Percentiles rank a stretch among this genome's conserved stretches.
Evolutionary conservation across 768 basidiomycete species (phyloP).

Genomic region (Krasilnikovozyma curviuscula): DNA sequence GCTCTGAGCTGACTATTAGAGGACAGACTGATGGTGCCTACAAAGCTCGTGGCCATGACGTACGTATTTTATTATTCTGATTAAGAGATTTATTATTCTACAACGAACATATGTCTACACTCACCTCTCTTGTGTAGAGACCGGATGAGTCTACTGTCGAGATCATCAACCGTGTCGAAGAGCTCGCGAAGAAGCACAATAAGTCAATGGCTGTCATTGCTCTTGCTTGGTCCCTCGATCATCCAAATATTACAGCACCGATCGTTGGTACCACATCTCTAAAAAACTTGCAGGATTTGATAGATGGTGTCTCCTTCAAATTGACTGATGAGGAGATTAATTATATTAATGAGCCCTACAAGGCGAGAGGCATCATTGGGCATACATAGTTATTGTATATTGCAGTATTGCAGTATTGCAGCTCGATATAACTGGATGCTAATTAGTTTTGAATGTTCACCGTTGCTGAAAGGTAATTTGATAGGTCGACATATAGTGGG

Average conservation of each 20-base stretch:
- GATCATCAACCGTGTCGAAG: too few species aligned
- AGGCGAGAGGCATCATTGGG: conserved; percentile 30
- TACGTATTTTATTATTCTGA: not conserved
- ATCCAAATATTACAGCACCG: conserved; percentile 36
- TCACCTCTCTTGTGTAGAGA: too few species aligned
- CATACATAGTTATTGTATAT: too few species aligned
- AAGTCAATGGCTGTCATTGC: conserved; percentile 41
- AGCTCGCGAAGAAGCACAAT: conserved; percentile 36
- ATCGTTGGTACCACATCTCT: conserved; percentile 40
- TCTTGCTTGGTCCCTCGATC: conserved; percentile 34
- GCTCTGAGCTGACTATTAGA: conserved; percentile 28
- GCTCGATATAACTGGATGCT: too few species aligned
- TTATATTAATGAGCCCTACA: conserved; percentile 39
- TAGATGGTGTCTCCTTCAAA: conserved; percentile 31
- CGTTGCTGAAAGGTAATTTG: too few species aligned
- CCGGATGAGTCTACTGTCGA: too few species aligned
- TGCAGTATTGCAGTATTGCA: too few species aligned
- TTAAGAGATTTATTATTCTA: too few species aligned
- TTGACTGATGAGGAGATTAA: conserved; percentile 41
- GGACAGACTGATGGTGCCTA: conserved; percentile 23
- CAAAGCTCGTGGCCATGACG: not conserved
- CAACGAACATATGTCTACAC: too few species aligned
- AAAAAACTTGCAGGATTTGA: conserved; percentile 36
- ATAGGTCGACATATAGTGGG: too few species aligned
- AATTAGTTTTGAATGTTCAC: too few species aligned